Conservation (phyloP, 257 asterid genomes). For the Capsicum baccatum region DNA sequence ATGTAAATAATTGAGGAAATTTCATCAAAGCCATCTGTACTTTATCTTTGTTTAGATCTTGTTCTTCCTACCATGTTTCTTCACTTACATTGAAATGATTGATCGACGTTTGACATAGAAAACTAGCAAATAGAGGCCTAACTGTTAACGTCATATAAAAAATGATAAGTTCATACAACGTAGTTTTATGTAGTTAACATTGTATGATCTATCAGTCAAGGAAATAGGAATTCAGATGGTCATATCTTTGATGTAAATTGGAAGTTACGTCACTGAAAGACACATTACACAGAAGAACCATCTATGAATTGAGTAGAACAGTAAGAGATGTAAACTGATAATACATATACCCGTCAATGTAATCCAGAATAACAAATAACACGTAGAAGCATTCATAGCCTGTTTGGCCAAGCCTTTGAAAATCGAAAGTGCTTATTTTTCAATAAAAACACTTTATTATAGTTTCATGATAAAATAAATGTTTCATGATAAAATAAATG, state of each 20-base stretch:
- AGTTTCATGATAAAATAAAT: not conserved
- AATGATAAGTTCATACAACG: no score
- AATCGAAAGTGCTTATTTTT: not conserved
- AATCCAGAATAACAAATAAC: slow-evolving; percentile 14
- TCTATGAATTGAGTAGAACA: slow-evolving; percentile 53
- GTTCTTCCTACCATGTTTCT: not conserved
- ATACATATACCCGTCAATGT: slow-evolving; percentile 2
- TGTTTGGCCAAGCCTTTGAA: not conserved
- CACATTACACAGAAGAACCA: slow-evolving; percentile 88
- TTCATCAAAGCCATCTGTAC: no score
- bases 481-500: not conserved
- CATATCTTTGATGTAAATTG: slow-evolving; percentile 67
- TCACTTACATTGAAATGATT: not conserved
- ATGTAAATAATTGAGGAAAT: not conserved
- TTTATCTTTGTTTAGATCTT: not conserved
- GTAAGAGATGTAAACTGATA: slow-evolving; percentile 30
- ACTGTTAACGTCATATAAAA: no score
- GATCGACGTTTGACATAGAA: not conserved
- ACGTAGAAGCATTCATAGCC: not conserved
- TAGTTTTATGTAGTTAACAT: slow-evolving; percentile 48
- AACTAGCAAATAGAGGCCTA: not conserved
- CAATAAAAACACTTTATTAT: not conserved
- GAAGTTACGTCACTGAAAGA: slow-evolving; percentile 76
- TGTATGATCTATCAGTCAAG: slow-evolving; percentile 78
- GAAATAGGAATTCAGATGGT: slow-evolving; percentile 64